Conservation (phyloP, 108 stramenopile species). For the Pelagomonas calceolata region DNA sequence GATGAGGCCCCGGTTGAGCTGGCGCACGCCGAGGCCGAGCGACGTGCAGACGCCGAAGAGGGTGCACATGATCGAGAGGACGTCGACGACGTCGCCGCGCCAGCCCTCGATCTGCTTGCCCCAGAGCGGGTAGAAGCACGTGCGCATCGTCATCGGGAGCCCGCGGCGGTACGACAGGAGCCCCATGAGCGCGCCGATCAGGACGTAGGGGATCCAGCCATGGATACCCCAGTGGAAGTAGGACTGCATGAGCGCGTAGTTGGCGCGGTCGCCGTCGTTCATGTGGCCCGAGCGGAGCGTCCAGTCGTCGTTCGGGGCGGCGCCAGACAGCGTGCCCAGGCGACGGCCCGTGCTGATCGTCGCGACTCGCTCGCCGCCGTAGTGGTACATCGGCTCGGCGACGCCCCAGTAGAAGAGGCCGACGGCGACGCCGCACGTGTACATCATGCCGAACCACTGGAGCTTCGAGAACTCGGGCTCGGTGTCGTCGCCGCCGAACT, state of each 20-base stretch:
- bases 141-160: slow-evolving; percentile 43
- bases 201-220: slow-evolving; percentile 45
- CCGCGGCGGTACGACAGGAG: slow-evolving; percentile 36
- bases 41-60: slow-evolving; percentile 49
- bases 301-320: too few relatives aligned
- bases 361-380: not conserved
- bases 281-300: not conserved
- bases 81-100: slow-evolving; percentile 52
- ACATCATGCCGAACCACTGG: slow-evolving; percentile 53
- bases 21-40: slow-evolving; percentile 46
- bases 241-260: slow-evolving; percentile 39
- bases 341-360: not conserved
- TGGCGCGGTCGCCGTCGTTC: not conserved
- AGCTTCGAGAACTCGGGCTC: slow-evolving; percentile 42
- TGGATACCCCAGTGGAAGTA: slow-evolving; percentile 53
- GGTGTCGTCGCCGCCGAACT: slow-evolving; percentile 34
- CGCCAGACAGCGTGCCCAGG: too few relatives aligned
- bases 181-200: slow-evolving; percentile 38
- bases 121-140: slow-evolving; percentile 45
- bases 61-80: slow-evolving; percentile 42
- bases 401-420: slow-evolving; percentile 52
- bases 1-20: slow-evolving; percentile 37
- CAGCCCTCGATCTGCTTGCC: slow-evolving; percentile 55
- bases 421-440: slow-evolving; percentile 47
- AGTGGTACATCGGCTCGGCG: slow-evolving; percentile 46